Percentiles rank a stretch among this genome's conserved stretches.
These are phyloP conservation scores for Alternaria consortialis DNA, from an alignment of 2,329 filamentous ascomycete species.

Conservation along the genomic window DNA sequence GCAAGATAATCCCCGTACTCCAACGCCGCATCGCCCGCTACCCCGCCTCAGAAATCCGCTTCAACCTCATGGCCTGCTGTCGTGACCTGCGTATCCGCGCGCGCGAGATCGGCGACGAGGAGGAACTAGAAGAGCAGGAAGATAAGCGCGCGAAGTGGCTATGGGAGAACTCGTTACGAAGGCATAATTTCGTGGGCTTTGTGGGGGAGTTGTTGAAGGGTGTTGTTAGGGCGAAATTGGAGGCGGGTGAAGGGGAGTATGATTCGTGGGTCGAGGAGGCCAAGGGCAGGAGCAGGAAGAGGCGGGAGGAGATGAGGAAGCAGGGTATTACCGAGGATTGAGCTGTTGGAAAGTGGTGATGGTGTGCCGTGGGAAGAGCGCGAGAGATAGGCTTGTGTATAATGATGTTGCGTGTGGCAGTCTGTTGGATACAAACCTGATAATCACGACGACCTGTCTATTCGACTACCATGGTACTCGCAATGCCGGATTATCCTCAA, in stretches of 20 bases:
- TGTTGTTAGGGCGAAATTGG: constrained; percentile 78
- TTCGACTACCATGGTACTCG: neutral
- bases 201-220: constrained; percentile 89
- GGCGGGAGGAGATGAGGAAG: constrained; percentile 57
- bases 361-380: neutral
- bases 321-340: constrained; percentile 38
- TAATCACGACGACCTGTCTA: neutral
- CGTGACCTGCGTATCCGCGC: constrained; percentile 81
- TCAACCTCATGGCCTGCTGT: constrained; percentile 94
- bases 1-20: constrained; percentile 85
- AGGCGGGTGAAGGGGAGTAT: constrained; percentile 71
- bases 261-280: constrained; percentile 76
- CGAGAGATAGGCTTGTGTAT: neutral
- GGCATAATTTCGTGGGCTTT: constrained; percentile 97
- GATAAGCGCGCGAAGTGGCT: constrained; percentile 85
- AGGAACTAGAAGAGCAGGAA: constrained; percentile 80
- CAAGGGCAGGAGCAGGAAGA: constrained; percentile 64
- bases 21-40: constrained; percentile 85
- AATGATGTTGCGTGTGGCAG: neutral
- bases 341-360: neutral
- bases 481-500: neutral
- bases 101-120: constrained; percentile 80
- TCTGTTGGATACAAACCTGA: neutral
- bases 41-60: constrained; percentile 86
- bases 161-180: constrained; percentile 91